Base-by-base conservation (phyloP, 2,329 filamentous ascomycete species). In the Escovopsis sp. region DNA sequence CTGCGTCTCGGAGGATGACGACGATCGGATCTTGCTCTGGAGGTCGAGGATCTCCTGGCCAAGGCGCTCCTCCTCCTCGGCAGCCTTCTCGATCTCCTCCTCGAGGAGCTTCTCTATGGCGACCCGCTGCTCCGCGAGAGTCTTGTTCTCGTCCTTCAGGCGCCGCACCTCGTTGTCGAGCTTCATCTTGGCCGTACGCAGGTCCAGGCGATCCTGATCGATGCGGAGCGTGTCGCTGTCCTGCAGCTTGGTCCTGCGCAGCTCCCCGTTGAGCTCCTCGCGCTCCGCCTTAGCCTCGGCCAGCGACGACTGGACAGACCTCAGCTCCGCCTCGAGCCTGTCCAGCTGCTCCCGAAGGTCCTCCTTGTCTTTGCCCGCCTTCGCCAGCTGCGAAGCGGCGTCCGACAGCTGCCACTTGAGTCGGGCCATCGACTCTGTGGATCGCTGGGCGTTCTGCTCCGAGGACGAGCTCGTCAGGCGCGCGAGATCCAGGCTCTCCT, bases 151-250 rank as follows among this genome's bases (percentile, higher is more conserved):
- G 8, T 79, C 73, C 35, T 64, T 71, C 13, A 82, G 58, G 11
- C 75, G 65, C 29, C 73, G 71, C 13, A 80, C 61, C 46, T 84
- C 79, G 40, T 62, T 68, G 42, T 84, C 79, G 14, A 82, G 64
- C 47, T 75, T 78, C 41, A 75, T 59, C 49, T 77, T 79, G n/a
- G 70, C 59, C 19, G 75, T 73, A 14, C 76, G 72, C 17, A 84
- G 60, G 36, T 83, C 76, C 31, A 79, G 58, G 43, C 77, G 75
- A 48, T 84, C 79, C 41, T 76, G 71, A 44, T 83, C 78, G 31
- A 79, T 52, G 11, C 67, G 68, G 44, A 72, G 67, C 1, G 66
- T 71, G 39, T 76, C 70, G 36, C 67, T 67, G 33, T 70, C 70
- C 36, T 69, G 66, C 27, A 71, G 62, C 41, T 61, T 63, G n/a